A percentile compares a stretch with the other conserved stretches of the same genome.
These are phyloP conservation scores for Penicillium sp. DNA, from an alignment of 2,329 filamentous ascomycete species.

Conservation along the genomic window DNA sequence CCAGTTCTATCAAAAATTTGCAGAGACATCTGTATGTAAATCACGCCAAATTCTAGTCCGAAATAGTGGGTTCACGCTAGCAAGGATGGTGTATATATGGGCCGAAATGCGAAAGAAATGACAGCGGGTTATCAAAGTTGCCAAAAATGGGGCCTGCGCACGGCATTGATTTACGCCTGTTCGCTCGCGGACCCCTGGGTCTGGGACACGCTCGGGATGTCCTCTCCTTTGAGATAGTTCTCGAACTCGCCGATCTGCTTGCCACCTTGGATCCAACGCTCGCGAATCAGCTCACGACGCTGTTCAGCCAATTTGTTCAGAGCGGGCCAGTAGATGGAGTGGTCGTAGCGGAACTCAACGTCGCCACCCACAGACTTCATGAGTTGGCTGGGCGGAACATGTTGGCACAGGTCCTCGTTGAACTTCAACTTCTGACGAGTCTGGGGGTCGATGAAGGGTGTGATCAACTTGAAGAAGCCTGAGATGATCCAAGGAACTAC, in stretches of 20 bases:
- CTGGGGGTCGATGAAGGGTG: slow-evolving; percentile 91
- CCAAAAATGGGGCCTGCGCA: background rate
- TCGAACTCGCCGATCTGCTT: slow-evolving; percentile 83
- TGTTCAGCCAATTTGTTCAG: slow-evolving; percentile 69
- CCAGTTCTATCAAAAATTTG: slow-evolving; percentile 8
- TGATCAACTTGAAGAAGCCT: slow-evolving; percentile 95
- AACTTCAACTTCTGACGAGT: slow-evolving; percentile 96
- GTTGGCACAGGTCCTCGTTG: slow-evolving; percentile 83
- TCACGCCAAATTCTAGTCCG: background rate
- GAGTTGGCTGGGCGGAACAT: slow-evolving; percentile 78
- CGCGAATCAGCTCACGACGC: slow-evolving; percentile 60
- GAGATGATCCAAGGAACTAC: slow-evolving; percentile 85
- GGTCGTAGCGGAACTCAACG: slow-evolving; percentile 88
- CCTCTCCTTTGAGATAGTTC: slow-evolving; percentile 76
- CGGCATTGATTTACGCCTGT: background rate
- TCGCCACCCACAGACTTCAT: slow-evolving; percentile 76
- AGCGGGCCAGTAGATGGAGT: slow-evolving; percentile 83
- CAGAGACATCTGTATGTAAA: slow-evolving; percentile 1
- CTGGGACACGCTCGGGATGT: slow-evolving; percentile 39
- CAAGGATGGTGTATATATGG: background rate
- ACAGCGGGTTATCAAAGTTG: background rate
- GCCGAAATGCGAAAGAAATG: slow-evolving; percentile 4
- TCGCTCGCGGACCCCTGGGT: slow-evolving; percentile 16
- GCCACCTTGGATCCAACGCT: slow-evolving; percentile 77
- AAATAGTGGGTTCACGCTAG: background rate